Conservation (phyloP, 2,329 filamentous ascomycete genomes). For the Chrysosporium queenslandicum region DNA sequence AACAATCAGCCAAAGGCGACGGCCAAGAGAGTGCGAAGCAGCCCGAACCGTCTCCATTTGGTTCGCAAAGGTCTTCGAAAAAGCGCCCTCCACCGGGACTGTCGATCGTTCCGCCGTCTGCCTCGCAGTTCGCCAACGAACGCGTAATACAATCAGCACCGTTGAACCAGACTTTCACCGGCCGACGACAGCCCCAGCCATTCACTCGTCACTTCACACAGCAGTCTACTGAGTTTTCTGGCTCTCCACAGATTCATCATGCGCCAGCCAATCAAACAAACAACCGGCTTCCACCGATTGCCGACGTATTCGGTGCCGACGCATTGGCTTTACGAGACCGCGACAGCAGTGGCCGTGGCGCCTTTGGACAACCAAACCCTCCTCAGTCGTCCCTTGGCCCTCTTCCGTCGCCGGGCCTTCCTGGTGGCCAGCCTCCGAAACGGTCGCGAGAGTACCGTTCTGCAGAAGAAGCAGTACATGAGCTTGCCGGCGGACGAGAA, state of each 20-base stretch:
- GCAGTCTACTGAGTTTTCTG: slow-evolving; percentile 50
- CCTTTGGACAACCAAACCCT: slow-evolving; percentile 7
- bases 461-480: slow-evolving; percentile 87
- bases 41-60: slow-evolving; percentile 37
- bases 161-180: slow-evolving; percentile 88
- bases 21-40: slow-evolving; percentile 49
- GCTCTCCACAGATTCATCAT: slow-evolving; percentile 73
- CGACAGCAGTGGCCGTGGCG: slow-evolving; percentile 11
- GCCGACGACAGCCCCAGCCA: slow-evolving; percentile 68
- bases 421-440: slow-evolving; percentile 42
- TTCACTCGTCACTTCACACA: slow-evolving; percentile 64
- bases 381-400: slow-evolving; percentile 44
- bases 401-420: slow-evolving; percentile 67
- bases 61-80: slow-evolving; percentile 36
- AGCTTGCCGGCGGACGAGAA: slow-evolving; percentile 79
- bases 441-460: slow-evolving; percentile 83
- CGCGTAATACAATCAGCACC: slow-evolving; percentile 94
- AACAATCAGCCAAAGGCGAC: slow-evolving; percentile 76
- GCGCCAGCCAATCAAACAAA: slow-evolving; percentile 77
- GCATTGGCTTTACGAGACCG: slow-evolving; percentile 45
- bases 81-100: slow-evolving; percentile 63
- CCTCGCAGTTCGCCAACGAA: slow-evolving; percentile 85
- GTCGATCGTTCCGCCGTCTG: slow-evolving; percentile 88
- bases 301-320: slow-evolving; percentile 81
- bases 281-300: slow-evolving; percentile 86